Evolutionary conservation across 805 yeast species (phyloP).

Genomic region (Kluyveromyces siamensis): DNA sequence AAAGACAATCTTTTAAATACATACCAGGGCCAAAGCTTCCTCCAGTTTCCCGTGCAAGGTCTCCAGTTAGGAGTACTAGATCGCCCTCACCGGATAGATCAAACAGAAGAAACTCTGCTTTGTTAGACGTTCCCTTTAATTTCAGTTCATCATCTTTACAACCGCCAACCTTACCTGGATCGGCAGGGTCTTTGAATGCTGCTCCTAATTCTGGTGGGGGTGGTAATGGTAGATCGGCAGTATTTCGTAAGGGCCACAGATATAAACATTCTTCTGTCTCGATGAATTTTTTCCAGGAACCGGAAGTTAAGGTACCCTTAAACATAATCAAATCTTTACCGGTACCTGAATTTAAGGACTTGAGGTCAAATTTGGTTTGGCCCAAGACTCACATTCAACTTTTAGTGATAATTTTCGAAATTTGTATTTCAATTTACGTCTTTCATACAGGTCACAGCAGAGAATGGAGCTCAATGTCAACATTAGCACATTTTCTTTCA

Average conservation of each 20-base stretch:
- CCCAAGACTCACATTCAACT: constrained; percentile 49
- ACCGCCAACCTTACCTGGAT: constrained; percentile 7
- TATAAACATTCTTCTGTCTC: constrained; percentile 95
- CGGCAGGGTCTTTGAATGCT: constrained; percentile 8
- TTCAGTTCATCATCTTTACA: constrained; percentile 13
- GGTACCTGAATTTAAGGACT: constrained; percentile 44
- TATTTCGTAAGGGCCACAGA: constrained; percentile 83
- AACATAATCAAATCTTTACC: constrained; percentile 62
- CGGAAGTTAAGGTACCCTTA: constrained; percentile 63
- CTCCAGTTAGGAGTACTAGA: constrained; percentile 16
- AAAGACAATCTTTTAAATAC: constrained; percentile 22
- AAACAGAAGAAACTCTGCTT: constrained; percentile 14
- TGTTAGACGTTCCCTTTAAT: constrained; percentile 21
- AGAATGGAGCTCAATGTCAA: constrained; percentile 52
- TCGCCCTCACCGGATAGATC: constrained; percentile 22
- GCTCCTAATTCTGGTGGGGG: background rate
- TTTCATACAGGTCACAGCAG: constrained; percentile 52
- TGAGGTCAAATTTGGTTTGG: constrained; percentile 46
- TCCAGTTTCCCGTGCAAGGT: constrained; percentile 21
- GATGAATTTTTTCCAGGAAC: constrained; percentile 92
- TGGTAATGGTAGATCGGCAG: constrained; percentile 39
- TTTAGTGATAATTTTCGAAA: constrained; percentile 50
- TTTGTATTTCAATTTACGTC: constrained; percentile 42
- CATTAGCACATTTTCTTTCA: constrained; percentile 78
- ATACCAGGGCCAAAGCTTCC: constrained; percentile 25